Base-by-base conservation (phyloP, 768 basidiomycete genomes). In the Pholiota molesta region DNA sequence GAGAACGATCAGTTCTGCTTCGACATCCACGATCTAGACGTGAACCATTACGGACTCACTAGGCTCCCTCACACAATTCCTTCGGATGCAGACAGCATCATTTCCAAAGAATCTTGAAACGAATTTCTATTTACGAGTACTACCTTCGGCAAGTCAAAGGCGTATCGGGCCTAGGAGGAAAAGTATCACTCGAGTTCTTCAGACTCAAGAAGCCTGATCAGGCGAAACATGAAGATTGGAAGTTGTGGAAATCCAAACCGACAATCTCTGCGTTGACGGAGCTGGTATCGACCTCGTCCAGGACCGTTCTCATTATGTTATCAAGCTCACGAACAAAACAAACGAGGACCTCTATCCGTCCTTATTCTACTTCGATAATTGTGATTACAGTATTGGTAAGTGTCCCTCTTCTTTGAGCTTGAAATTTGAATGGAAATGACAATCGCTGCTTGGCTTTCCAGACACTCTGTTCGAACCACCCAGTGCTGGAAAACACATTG, bases 351-450 rank as follows among this genome's bases (percentile, higher is more conserved):
- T 62, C 55, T 67, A 64, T 26, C 58, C 61, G 9, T 42, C 53
- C 13, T 37, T 57, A 8, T 64, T 62, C 31, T 67, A 62, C 31
- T 65, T 63, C 17, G 64, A 65, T 29, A 57, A 42, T 40, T 62
- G 63, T 16, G 45, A 65, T 16, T 59, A 63, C 1, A 65, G 59
- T 47, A 65, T 67, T 28, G 17, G 66, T 67, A 29, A 55, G 66
- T 44, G 16, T 14, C 31, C 31, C 3, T 23, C 13, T 28, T 39
- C 39, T 28, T 14, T 16, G 21, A 13, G 26, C 52, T 51, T 28
- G 35, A 3, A 14, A 54, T 21, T 35, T 4, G 10, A 49, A 2
- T 10, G 31, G 17, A 23, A n/a, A 11, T 28, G 52, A 26, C 26
- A 7, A 13, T 52, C 26, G 7, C 8, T n/a, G n/a, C 51, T 35